Evolutionary conservation across 1,139 yeast species (phyloP).

Genomic region (Kluyveromyces sp.): DNA sequence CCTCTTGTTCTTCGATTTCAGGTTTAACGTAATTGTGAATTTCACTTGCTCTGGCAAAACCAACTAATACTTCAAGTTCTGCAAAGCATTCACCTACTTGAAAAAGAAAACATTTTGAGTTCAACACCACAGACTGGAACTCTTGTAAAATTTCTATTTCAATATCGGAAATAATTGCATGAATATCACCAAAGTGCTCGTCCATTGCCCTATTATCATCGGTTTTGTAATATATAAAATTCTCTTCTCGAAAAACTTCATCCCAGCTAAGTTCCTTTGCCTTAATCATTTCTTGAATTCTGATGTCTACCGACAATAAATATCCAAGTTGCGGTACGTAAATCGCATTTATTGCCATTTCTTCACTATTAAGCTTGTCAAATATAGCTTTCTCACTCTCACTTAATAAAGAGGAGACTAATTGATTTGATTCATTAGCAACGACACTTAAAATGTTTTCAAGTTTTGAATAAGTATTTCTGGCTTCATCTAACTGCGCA

Average conservation of each 20-base stretch:
- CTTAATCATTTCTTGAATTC: constrained; percentile 8
- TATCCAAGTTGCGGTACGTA: constrained; percentile 43
- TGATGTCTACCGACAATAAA: constrained; percentile 26
- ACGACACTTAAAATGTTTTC: constrained; percentile 30
- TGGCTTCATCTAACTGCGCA: constrained; percentile 30
- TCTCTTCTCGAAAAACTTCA: constrained; percentile 35
- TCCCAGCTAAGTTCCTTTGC: constrained; percentile 27
- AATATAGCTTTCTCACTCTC: constrained; percentile 9
- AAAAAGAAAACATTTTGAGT: constrained; percentile 15
- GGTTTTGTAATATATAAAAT: constrained; percentile 34
- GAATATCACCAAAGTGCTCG: constrained; percentile 36
- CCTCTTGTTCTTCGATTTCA: constrained; percentile 25
- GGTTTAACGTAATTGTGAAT: constrained; percentile 34
- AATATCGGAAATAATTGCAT: constrained; percentile 34
- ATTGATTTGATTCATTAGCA: constrained; percentile 17
- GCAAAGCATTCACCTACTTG: constrained; percentile 24
- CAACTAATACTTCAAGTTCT: constrained; percentile 35
- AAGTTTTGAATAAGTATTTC: constrained; percentile 31
- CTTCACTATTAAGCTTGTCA: constrained; percentile 10
- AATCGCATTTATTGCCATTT: constrained; percentile 29
- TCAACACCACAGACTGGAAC: constrained; percentile 29
- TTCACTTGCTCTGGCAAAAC: constrained; percentile 34
- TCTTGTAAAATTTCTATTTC: constrained; percentile 37
- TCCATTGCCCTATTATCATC: constrained; percentile 31
- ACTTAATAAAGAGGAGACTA: constrained; percentile 3